Conservation (phyloP, 352 stramenopile genomes). For the Peronospora farinosa region DNA sequence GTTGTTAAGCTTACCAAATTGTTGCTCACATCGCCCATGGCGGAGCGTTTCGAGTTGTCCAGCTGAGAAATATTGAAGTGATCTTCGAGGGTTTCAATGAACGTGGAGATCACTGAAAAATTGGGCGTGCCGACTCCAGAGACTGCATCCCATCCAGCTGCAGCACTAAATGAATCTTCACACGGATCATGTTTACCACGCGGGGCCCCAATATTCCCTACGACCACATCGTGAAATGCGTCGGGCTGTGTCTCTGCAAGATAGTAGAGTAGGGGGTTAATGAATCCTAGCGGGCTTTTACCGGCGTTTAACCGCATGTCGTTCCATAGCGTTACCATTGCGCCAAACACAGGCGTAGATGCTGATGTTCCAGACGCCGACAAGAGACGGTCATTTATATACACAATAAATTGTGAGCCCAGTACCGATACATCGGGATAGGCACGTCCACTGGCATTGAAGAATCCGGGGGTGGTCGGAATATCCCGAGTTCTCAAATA, state of each 20-base stretch:
- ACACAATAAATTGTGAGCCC: slow-evolving; percentile 61
- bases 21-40: slow-evolving; percentile 5
- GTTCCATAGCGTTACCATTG: slow-evolving; percentile 87
- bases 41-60: slow-evolving; percentile 7
- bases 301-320: slow-evolving; percentile 71
- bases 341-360: slow-evolving; percentile 77
- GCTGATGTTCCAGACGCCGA: slow-evolving; percentile 78
- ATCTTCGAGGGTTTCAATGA: slow-evolving; percentile 45
- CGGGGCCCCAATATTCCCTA: slow-evolving; percentile 73
- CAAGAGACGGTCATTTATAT: slow-evolving; percentile 42
- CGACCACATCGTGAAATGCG: slow-evolving; percentile 83
- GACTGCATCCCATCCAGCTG: slow-evolving; percentile 82
- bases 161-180: slow-evolving; percentile 72
- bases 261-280: slow-evolving; percentile 84
- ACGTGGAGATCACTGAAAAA: slow-evolving; percentile 59
- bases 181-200: slow-evolving; percentile 47
- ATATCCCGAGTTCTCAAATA: slow-evolving; percentile 60
- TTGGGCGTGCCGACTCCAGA: slow-evolving; percentile 84
- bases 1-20: slow-evolving; percentile 10
- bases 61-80: slow-evolving; percentile 40
- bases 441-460: slow-evolving; percentile 76
- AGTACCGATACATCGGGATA: slow-evolving; percentile 87
- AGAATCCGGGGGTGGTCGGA: slow-evolving; percentile 49
- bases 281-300: slow-evolving; percentile 78
- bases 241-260: slow-evolving; percentile 40